Percentiles rank a stretch among this genome's conserved stretches.
Evolutionary conservation across 2,329 filamentous ascomycete genomes (phyloP).

Genomic region (Diaporthe sp.): DNA sequence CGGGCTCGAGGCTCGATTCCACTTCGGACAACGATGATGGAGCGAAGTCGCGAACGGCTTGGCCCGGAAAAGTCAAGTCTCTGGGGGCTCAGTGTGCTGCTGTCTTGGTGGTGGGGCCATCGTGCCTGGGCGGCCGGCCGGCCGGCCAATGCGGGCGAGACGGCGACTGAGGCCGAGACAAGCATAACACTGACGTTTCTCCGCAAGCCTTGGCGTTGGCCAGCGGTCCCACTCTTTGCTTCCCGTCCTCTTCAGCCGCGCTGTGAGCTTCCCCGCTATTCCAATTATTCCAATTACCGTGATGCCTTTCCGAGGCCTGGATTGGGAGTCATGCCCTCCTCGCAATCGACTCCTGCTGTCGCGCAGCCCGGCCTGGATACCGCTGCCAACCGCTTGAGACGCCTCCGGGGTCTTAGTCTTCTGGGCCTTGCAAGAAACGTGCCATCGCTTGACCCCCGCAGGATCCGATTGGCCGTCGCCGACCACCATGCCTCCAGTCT

Average conservation of each 20-base stretch:
- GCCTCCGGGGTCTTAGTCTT: constrained; percentile 2
- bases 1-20: not conserved
- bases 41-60: constrained; percentile 8
- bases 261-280: constrained; percentile 14
- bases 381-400: constrained; percentile 12
- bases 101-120: not conserved
- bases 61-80: not conserved
- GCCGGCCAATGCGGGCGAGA: not conserved
- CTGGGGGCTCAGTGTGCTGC: not conserved
- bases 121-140: not conserved
- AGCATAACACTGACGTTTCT: not conserved
- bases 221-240: constrained; percentile 12
- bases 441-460: constrained; percentile 1
- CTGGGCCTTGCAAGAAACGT: constrained; percentile 9
- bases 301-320: constrained; percentile 28
- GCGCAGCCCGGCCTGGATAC: constrained; percentile 11
- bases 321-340: constrained; percentile 32
- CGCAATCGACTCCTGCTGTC: constrained; percentile 12
- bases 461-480: constrained; percentile 27
- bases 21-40: constrained; percentile 5
- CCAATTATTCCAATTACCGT: not conserved
- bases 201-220: not conserved
- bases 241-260: constrained; percentile 29
- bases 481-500: not conserved
- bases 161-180: constrained; percentile 1